Conservation (phyloP, 2,329 filamentous ascomycete species). For the Aspergillus pseudoterreus region DNA sequence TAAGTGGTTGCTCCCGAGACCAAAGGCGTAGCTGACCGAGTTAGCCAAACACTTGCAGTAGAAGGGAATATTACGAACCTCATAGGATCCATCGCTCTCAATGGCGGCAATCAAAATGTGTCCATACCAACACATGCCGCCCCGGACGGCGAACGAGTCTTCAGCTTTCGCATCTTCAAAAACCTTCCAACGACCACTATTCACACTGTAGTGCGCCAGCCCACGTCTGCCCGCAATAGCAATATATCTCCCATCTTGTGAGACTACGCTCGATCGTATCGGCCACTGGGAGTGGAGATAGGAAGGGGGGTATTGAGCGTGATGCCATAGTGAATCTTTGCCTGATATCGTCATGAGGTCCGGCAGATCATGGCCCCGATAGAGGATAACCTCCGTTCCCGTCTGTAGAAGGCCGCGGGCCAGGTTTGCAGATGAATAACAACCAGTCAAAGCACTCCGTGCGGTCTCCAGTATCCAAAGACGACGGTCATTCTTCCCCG, state of each 20-base stretch:
- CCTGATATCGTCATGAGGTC: slow-evolving; percentile 89
- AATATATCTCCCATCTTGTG: slow-evolving; percentile 87
- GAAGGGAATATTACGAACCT: slow-evolving; percentile 44
- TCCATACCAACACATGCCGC: slow-evolving; percentile 98
- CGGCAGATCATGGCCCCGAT: slow-evolving; percentile 86
- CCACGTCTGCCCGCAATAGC: slow-evolving; percentile 93
- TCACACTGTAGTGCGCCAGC: slow-evolving; percentile 91
- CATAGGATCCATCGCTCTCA: slow-evolving; percentile 77
- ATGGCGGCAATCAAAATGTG: slow-evolving; percentile 91
- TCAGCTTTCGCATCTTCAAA: slow-evolving; percentile 79
- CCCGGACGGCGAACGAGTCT: slow-evolving; percentile 85
- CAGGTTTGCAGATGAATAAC: slow-evolving; percentile 86
- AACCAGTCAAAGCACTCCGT: slow-evolving; percentile 86
- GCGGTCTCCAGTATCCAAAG: slow-evolving; percentile 90
- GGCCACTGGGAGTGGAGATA: slow-evolving; percentile 95
- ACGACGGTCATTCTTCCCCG: slow-evolving; percentile 67
- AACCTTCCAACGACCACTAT: slow-evolving; percentile 92
- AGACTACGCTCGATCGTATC: slow-evolving; percentile 80
- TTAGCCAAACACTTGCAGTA: slow-evolving; percentile 7
- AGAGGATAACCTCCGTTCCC: slow-evolving; percentile 82
- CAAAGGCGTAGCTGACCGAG: slow-evolving; percentile 70
- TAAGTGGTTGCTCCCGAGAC: slow-evolving; percentile 77
- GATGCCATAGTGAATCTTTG: slow-evolving; percentile 93
- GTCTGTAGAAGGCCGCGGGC: slow-evolving; percentile 86
- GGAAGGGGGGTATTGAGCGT: slow-evolving; percentile 74